Evolutionary conservation across 805 yeast genomes (phyloP), one percentile per base, ranked within the genome.

Genomic region (Debaryomyces prosopidis): DNA sequence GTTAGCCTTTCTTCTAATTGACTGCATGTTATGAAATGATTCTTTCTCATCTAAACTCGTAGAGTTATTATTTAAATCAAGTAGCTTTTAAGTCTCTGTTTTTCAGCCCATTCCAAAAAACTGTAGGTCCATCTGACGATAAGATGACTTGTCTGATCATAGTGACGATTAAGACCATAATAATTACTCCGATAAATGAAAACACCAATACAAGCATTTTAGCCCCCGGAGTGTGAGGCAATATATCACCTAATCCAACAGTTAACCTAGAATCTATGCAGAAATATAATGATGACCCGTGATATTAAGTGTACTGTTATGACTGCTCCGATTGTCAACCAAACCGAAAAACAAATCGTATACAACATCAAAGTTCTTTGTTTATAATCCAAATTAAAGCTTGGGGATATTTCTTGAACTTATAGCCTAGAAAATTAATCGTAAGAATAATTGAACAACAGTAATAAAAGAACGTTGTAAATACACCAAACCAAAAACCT

Each of bases 401-500:
- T 74, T 0, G 92, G 84, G 87, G 87, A 53, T 87, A 89, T 53
- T 79, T 81, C 3, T n/a, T 30, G 7, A 47, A 31, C 28, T 23
- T 51, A 56, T 79, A 85, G 1, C 96, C 96, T 5, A 75, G 43
- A 48, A 79, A 81, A 65, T 89, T 89, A 30, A 81, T 49, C 1
- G 73, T 44, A 37, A 88, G 68, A 12, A 82, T 60, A 1, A 71
- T 15, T 3, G 83, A 73, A 52, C 91, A 85, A 5, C 68, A 38
- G 47, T 80, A 76, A 61, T 90, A 89, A 19, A 87, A 64, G 1
- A 74, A 66, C 3, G 81, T 74, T 0, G 96, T 87, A 48, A 85
- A 65, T 0, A 80, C 79, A 0, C 89, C 96, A 62, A 76, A 85
- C 90, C 91, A 89, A 59, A 79, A 89, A 1, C 95, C 96, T 51